Evolutionary conservation across 345 rosid species (phyloP).

Genomic region (Abelmoschus esculentus): DNA sequence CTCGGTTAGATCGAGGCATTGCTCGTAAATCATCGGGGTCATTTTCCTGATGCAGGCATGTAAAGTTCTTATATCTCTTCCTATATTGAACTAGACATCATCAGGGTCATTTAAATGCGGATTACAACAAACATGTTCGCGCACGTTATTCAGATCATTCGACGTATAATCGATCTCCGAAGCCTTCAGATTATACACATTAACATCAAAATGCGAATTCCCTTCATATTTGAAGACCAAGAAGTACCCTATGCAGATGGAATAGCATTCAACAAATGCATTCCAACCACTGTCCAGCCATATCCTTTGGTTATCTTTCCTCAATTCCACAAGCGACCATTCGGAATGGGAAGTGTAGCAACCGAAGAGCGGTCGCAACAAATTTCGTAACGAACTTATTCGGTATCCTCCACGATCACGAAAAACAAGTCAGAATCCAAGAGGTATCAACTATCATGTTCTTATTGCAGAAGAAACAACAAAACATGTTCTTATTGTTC

Average conservation of each 20-base stretch:
- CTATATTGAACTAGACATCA: not conserved
- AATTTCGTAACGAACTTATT: slow-evolving; percentile 24
- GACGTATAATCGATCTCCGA: slow-evolving; percentile 31
- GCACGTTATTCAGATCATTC: not conserved
- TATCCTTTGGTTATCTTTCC: slow-evolving; percentile 11
- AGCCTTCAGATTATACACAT: slow-evolving; percentile 24
- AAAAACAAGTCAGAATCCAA: slow-evolving; percentile 10
- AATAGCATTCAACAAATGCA: slow-evolving; percentile 19
- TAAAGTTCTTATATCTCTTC: not conserved
- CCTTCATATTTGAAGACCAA: slow-evolving; percentile 34
- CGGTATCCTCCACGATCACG: slow-evolving; percentile 28
- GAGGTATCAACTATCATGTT: not conserved
- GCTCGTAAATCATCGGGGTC: slow-evolving; percentile 2
- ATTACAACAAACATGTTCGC: not conserved
- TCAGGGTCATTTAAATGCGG: not conserved
- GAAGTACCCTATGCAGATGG: slow-evolving; percentile 27
- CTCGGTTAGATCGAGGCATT: slow-evolving; percentile 8
- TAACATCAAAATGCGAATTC: slow-evolving; percentile 25
- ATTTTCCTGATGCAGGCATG: not conserved
- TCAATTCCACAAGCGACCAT: slow-evolving; percentile 25
- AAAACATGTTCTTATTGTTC: not conserved
- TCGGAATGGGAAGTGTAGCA: slow-evolving; percentile 22
- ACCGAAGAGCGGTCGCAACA: slow-evolving; percentile 24
- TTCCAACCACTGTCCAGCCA: slow-evolving; percentile 38
- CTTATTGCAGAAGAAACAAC: not conserved